These are phyloP conservation scores for Scopulariopsis brevicaulis DNA, from an alignment of 2,329 filamentous ascomycete species.

Conservation along the genomic window DNA sequence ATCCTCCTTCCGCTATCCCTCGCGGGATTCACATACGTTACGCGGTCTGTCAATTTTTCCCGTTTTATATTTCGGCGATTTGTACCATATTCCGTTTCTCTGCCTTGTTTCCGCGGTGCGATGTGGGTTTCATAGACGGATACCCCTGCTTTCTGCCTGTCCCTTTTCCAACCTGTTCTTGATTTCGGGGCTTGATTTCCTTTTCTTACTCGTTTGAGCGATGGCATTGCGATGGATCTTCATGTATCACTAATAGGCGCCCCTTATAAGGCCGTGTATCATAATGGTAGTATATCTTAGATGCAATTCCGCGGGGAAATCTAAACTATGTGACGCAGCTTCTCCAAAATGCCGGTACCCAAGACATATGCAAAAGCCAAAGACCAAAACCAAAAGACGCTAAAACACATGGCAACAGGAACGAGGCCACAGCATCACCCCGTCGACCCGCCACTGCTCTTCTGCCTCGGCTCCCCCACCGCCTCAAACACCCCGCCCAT, in stretches of 20 bases:
- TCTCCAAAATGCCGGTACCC: not conserved
- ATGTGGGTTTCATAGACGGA: conserved; percentile 5
- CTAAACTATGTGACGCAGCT: not conserved
- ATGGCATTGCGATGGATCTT: not conserved
- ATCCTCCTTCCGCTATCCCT: not conserved
- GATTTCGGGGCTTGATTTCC: not conserved
- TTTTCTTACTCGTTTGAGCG: not conserved
- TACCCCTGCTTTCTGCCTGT: not conserved
- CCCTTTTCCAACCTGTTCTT: not conserved
- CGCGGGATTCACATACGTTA: not conserved
- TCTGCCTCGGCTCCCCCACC: conserved; percentile 64
- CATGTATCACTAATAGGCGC: not conserved
- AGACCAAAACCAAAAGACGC: not conserved
- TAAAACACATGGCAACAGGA: not conserved
- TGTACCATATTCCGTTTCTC: not conserved
- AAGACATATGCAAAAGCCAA: not conserved
- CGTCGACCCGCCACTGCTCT: conserved; percentile 54
- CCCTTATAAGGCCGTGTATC: not conserved
- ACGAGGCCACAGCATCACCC: conserved; percentile 13
- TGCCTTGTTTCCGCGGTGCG: not conserved
- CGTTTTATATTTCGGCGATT: not conserved
- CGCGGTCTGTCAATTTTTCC: not conserved
- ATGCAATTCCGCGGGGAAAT: not conserved
- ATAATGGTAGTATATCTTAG: not conserved
- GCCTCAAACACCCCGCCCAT: conserved; percentile 65